These are phyloP conservation scores for Pichia manshurica DNA, from an alignment of 805 yeast genomes.

Conservation along the genomic window DNA sequence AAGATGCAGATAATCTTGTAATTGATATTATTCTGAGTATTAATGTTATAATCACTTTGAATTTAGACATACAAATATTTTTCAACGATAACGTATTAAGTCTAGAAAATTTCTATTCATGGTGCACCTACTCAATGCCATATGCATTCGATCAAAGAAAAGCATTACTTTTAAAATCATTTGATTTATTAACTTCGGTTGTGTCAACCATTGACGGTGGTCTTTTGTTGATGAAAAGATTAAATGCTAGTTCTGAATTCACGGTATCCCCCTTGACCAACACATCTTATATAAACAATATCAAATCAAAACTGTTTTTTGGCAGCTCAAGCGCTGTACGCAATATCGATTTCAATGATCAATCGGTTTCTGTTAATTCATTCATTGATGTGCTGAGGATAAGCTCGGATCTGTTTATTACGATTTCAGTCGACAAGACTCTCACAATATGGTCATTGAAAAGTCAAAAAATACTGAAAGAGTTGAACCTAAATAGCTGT, in stretches of 20 bases:
- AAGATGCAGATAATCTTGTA: constrained; percentile 29
- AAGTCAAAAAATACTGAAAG: constrained; percentile 24
- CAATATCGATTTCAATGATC: constrained; percentile 17
- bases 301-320: constrained; percentile 26
- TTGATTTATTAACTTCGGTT: constrained; percentile 41
- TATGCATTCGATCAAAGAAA: constrained; percentile 53
- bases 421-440: constrained; percentile 49
- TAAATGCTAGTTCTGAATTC: constrained; percentile 15
- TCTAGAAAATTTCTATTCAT: constrained; percentile 35
- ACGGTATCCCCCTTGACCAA: constrained; percentile 45
- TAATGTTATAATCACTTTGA: constrained; percentile 48
- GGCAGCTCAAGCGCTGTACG: constrained; percentile 5
- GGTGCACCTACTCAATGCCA: constrained; percentile 68
- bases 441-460: constrained; percentile 57
- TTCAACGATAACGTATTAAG: constrained; percentile 14
- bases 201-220: constrained; percentile 76
- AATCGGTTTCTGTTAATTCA: constrained; percentile 22
- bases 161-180: constrained; percentile 48
- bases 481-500: constrained; percentile 20
- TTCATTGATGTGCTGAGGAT: constrained; percentile 17
- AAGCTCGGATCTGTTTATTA: constrained; percentile 20
- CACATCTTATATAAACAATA: constrained; percentile 36
- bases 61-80: constrained; percentile 41
- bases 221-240: constrained; percentile 47
- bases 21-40: constrained; percentile 49